Base-by-base conservation (phyloP, 2,329 filamentous ascomycete genomes). In the Tolypocladium ovalisporum region DNA sequence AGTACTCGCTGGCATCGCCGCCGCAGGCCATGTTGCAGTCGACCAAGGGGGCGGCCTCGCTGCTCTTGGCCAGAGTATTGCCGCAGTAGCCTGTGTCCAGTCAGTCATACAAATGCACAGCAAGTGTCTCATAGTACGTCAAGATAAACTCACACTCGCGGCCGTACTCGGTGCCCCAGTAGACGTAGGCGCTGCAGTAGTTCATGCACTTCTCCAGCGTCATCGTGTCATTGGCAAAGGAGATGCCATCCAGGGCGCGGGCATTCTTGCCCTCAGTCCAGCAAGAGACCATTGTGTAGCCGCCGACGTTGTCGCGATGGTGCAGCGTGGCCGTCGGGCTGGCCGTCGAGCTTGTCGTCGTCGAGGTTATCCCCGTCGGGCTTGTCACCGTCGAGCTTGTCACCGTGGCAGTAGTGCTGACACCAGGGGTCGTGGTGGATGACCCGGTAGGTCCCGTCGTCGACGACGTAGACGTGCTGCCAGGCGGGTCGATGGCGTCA, bases 81-180 rank as follows among this genome's bases (percentile, higher is more conserved):
- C 76, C 78, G 64, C 78, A 81, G 62, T 77, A 80, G 65, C 73
- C 71, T 74, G 52, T 22, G 17, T 51, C 19, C 7, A 13, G 47
- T 51, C 29, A 51, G 29, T 10, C 4, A 12, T n/a, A 15, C 17
- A 15, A n/a, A 12, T 32, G 2, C n/a, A 7, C 17, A 12, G 24
- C 22, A 19, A 29, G 13, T n/a, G n/a, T n/a, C n/a, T n/a, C n/a
- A 10, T 8, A 40, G 9, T 7, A 2, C 19, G 19, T 36, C 35
- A 13, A 36, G 8, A 9, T 8, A 24, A 17, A 66, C 70, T 70
- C 58, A 74, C 78, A 80, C 65, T 81, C 78, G 34, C 76, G 70
- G 12, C 77, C 76, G 59, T 77, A 81, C 62, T 82, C 78, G 7
- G 78, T 76, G 3, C 75, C 79, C 69, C 74, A 81, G 61, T 76